Conservation (phyloP, 176 grass and related monocot genomes). For the Chloris gayana region DNA sequence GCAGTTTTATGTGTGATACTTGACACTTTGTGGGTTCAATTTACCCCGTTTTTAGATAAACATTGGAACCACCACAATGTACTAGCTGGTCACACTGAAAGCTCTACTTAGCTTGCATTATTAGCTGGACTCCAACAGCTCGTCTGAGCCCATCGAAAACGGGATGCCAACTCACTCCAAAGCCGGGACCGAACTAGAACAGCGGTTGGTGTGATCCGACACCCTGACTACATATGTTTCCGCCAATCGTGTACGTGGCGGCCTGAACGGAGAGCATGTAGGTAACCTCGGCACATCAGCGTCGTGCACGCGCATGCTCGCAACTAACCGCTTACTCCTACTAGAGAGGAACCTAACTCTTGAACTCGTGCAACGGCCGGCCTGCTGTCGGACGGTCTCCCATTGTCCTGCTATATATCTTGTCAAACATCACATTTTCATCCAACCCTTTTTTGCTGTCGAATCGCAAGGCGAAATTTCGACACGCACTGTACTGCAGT, state of each 20-base stretch:
- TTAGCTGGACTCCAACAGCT: slow-evolving; percentile 41
- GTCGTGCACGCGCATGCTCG: neutral
- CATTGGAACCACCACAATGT: no score
- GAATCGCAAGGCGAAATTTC: neutral
- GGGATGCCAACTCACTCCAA: slow-evolving; percentile 32
- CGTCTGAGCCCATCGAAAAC: slow-evolving; percentile 1
- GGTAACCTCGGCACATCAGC: neutral
- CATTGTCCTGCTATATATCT: no score
- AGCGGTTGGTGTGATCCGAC: neutral
- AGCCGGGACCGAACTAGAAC: slow-evolving; percentile 6
- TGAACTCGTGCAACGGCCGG: neutral
- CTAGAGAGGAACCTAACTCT: neutral
- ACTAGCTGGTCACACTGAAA: neutral
- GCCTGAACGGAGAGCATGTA: neutral
- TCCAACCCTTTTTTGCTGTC: no score
- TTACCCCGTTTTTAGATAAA: no score
- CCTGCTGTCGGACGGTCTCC: neutral
- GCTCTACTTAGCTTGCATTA: neutral
- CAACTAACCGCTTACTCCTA: neutral
- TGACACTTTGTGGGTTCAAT: neutral
- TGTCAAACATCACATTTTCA: no score
- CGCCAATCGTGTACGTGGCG: neutral
- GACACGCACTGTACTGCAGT: neutral
- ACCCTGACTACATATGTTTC: neutral
- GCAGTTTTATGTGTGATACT: no score